A percentile compares a stretch with the other conserved stretches of the same genome.
phyloP scores from a whole-genome alignment of 768 basidiomycete species.

The Psilocybe subaeruginosa region DNA sequence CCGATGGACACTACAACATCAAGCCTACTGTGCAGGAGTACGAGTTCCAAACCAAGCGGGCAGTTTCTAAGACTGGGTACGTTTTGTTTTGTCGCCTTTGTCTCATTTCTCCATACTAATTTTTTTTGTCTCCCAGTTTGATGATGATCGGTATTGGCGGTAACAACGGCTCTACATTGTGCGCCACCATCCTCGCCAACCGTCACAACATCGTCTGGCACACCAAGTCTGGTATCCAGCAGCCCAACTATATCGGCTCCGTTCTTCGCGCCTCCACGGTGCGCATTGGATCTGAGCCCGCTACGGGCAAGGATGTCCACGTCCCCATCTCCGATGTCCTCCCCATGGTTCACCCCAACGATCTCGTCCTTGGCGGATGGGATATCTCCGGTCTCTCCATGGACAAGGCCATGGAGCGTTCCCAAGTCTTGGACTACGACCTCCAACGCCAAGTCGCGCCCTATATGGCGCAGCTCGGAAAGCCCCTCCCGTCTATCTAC shows the following conservation, averaged over 20 bases:
- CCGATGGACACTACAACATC: slow-evolving; percentile 76
- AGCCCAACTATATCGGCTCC: slow-evolving; percentile 98
- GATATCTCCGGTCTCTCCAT: slow-evolving; percentile 88
- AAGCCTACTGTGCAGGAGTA: slow-evolving; percentile 80
- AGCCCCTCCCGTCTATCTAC: slow-evolving; percentile 93
- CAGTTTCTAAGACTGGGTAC: slow-evolving; percentile 91
- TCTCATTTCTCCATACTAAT: slow-evolving; percentile 17
- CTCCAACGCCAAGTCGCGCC: slow-evolving; percentile 94
- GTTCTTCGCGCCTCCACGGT: slow-evolving; percentile 95
- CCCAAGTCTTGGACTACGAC: slow-evolving; percentile 94
- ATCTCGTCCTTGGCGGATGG: slow-evolving; percentile 97
- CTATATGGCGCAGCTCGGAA: slow-evolving; percentile 76
- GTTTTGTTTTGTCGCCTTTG: slow-evolving; percentile 33
- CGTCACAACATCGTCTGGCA: slow-evolving; percentile 92
- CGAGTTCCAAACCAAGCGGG: slow-evolving; percentile 90
- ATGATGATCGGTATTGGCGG: slow-evolving; percentile 98
- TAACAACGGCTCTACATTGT: slow-evolving; percentile 95
- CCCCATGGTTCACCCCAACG: slow-evolving; percentile 98
- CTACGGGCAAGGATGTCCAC: slow-evolving; percentile 85
- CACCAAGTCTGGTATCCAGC: slow-evolving; percentile 90
- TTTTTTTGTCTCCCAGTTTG: slow-evolving; percentile 52
- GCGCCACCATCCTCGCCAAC: slow-evolving; percentile 95
- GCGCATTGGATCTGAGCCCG: slow-evolving; percentile 81
- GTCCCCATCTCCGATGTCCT: slow-evolving; percentile 92
- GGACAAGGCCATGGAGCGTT: slow-evolving; percentile 93